Conservation (phyloP, 2,329 filamentous ascomycete species). For the Colletotrichum incanum region DNA sequence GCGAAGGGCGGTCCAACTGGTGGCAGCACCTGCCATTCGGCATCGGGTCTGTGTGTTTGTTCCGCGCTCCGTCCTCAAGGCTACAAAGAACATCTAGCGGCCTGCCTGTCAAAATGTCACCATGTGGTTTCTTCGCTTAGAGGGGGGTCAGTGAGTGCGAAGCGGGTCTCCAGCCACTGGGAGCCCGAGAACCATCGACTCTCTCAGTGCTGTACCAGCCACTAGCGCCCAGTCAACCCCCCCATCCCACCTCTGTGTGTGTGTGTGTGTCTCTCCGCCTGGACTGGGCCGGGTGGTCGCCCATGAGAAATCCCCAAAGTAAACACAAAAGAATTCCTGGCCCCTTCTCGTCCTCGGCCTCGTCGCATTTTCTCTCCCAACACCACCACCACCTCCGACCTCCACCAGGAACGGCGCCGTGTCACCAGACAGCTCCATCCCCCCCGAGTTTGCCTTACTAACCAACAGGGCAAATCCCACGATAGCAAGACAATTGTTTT, state of each 20-base stretch:
- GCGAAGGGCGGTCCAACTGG: neutral
- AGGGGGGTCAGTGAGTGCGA: slow-evolving; percentile 14
- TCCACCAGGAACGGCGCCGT: slow-evolving; percentile 28
- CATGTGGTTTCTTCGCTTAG: slow-evolving; percentile 28
- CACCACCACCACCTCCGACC: slow-evolving; percentile 20
- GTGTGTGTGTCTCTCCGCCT: neutral
- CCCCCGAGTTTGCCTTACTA: neutral
- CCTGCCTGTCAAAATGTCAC: slow-evolving; percentile 36
- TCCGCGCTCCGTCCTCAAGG: neutral
- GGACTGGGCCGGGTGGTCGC: neutral
- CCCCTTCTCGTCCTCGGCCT: slow-evolving; percentile 17
- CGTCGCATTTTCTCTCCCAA: slow-evolving; percentile 32
- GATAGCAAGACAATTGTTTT: slow-evolving; percentile 3
- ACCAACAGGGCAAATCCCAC: slow-evolving; percentile 21
- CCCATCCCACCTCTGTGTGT: neutral
- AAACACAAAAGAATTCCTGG: slow-evolving; percentile 42
- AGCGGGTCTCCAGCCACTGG: slow-evolving; percentile 9
- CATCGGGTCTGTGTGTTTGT: slow-evolving; percentile 10
- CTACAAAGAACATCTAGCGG: neutral
- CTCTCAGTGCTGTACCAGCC: neutral
- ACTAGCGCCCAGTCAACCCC: slow-evolving; percentile 24
- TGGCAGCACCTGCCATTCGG: slow-evolving; percentile 27
- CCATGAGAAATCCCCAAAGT: slow-evolving; percentile 39
- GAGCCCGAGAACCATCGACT: neutral
- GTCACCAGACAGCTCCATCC: slow-evolving; percentile 23